Conservation (phyloP, 805 yeast species). For the Grigorovia humatica region DNA sequence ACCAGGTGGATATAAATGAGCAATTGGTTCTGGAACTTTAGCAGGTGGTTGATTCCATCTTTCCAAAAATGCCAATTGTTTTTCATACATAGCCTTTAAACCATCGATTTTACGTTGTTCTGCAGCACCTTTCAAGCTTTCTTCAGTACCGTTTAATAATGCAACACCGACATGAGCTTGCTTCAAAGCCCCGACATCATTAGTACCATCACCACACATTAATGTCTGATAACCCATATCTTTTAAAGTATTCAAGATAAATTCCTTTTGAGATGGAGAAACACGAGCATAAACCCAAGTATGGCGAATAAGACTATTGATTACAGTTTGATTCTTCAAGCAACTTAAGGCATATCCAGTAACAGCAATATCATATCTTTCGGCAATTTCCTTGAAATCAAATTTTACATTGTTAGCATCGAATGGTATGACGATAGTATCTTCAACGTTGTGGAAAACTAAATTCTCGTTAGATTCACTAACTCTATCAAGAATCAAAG, state of each 20-base stretch:
- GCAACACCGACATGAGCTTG: constrained; percentile 99
- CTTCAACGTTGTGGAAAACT: constrained; percentile 80
- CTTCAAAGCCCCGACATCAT: constrained; percentile 97
- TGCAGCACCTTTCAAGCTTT: constrained; percentile 77
- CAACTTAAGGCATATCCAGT: constrained; percentile 82
- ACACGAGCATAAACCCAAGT: constrained; percentile 98
- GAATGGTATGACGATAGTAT: constrained; percentile 59
- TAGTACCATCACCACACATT: constrained; percentile 99
- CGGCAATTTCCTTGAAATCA: constrained; percentile 38
- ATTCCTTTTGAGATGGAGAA: constrained; percentile 92
- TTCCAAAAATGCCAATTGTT: constrained; percentile 68
- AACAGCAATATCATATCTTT: constrained; percentile 72
- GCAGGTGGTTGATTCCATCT: constrained; percentile 81
- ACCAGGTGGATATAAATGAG: constrained; percentile 95
- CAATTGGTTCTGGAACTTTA: constrained; percentile 76
- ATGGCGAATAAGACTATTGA: constrained; percentile 65
- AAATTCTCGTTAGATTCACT: constrained; percentile 58
- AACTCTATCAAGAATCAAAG: constrained; percentile 76
- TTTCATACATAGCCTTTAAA: constrained; percentile 59
- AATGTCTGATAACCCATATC: constrained; percentile 83
- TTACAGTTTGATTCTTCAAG: constrained; percentile 56
- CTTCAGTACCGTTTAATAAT: constrained; percentile 93
- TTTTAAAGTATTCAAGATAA: constrained; percentile 71
- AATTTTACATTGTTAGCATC: constrained; percentile 38
- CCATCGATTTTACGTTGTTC: constrained; percentile 66